A percentile compares a stretch with the other conserved stretches of the same genome.
These are phyloP conservation scores for Brettanomyces nanus DNA, from an alignment of 805 yeast species.

Conservation along the genomic window DNA sequence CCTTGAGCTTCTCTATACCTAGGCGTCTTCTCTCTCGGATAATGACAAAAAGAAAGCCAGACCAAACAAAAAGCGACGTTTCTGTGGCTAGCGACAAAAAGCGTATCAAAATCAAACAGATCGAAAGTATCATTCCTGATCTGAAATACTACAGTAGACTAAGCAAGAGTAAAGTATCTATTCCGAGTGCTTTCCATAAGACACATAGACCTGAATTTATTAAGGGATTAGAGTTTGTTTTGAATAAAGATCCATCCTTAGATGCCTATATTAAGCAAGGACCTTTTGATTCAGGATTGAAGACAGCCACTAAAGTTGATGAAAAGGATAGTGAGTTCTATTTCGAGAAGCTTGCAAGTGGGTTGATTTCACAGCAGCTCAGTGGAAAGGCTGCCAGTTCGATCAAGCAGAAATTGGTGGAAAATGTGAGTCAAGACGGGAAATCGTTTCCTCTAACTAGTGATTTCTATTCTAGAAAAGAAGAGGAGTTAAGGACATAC, in stretches of 20 bases:
- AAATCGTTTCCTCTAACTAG: slow-evolving; percentile 44
- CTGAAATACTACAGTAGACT: not conserved
- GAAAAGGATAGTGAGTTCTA: slow-evolving; percentile 21
- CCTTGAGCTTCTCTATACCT: too few species aligned
- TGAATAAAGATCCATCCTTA: slow-evolving; percentile 20
- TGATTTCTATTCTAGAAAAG: slow-evolving; percentile 30
- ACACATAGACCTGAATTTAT: slow-evolving; percentile 16
- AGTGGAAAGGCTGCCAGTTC: slow-evolving; percentile 75
- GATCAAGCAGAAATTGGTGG: slow-evolving; percentile 35
- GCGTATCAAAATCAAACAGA: not conserved
- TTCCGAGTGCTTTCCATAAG: slow-evolving; percentile 3
- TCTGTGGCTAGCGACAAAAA: too few species aligned
- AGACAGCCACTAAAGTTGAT: not conserved
- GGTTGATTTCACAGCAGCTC: slow-evolving; percentile 65
- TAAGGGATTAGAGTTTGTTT: slow-evolving; percentile 17
- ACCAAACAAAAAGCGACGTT: too few species aligned
- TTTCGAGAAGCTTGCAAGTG: slow-evolving; percentile 34
- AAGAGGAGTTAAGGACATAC: slow-evolving; percentile 45
- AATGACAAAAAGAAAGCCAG: too few species aligned
- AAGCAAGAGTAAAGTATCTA: not conserved
- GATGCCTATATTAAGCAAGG: slow-evolving; percentile 4
- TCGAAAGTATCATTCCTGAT: not conserved
- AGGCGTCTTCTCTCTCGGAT: too few species aligned
- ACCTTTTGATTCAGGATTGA: not conserved
- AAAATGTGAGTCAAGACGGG: slow-evolving; percentile 6